Conservation (phyloP, 176 grass and related monocot genomes). For the Thinopyrum elongatum region DNA sequence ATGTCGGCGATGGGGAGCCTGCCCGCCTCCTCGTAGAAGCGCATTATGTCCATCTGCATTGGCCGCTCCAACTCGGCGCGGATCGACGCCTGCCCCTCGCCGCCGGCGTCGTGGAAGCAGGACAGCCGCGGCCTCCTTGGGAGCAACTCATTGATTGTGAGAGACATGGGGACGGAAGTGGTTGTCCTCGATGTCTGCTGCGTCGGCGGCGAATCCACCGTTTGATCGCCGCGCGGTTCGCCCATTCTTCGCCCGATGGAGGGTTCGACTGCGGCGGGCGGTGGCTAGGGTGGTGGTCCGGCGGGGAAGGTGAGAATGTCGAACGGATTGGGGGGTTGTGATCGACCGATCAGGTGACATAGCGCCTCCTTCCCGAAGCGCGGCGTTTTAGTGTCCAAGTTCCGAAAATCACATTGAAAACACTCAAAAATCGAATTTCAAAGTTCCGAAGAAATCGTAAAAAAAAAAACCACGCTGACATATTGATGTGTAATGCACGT, state of each 20-base stretch:
- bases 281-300: too few species aligned
- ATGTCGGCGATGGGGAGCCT: conserved; percentile 8
- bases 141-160: not conserved
- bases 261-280: not conserved
- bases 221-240: too few species aligned
- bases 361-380: too few species aligned
- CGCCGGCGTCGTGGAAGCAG: conserved; percentile 13
- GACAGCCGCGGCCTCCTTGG: not conserved
- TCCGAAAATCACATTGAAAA: too few species aligned
- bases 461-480: too few species aligned
- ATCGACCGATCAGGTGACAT: too few species aligned
- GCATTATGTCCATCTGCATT: not conserved
- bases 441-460: too few species aligned
- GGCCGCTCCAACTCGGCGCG: not conserved
- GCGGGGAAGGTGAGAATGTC: too few species aligned
- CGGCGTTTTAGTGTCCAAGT: too few species aligned
- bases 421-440: too few species aligned
- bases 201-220: not conserved
- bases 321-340: too few species aligned
- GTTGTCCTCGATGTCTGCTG: not conserved
- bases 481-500: too few species aligned
- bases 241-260: not conserved
- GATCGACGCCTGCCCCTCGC: not conserved
- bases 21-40: not conserved
- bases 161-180: not conserved